Conservation (phyloP, 768 basidiomycete species). For the Mycena metata region DNA sequence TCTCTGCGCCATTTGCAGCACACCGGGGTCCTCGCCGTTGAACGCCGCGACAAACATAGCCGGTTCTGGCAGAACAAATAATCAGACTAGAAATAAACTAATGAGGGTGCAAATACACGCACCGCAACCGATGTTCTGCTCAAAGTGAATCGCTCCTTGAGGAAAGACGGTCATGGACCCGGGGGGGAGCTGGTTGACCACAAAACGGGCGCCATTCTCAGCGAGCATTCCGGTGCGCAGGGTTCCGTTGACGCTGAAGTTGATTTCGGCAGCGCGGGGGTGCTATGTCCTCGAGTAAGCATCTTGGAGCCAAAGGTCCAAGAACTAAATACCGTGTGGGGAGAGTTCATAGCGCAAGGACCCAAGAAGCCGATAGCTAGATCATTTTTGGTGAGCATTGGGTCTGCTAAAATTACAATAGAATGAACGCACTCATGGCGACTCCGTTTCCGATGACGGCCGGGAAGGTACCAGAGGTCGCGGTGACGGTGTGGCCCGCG, state of each 20-base stretch:
- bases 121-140: constrained; percentile 38
- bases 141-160: constrained; percentile 37
- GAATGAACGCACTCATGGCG: constrained; percentile 34
- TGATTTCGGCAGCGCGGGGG: constrained; percentile 40
- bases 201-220: constrained; percentile 39
- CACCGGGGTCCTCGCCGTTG: constrained; percentile 34
- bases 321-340: constrained; percentile 24
- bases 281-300: constrained; percentile 1
- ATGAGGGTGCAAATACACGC: neutral
- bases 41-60: constrained; percentile 36
- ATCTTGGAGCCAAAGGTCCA: too few species aligned
- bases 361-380: constrained; percentile 35
- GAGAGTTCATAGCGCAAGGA: constrained; percentile 35
- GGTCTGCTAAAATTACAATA: neutral
- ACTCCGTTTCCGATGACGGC: constrained; percentile 38
- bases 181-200: constrained; percentile 34
- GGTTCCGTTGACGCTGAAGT: constrained; percentile 39
- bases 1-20: constrained; percentile 33
- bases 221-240: constrained; percentile 38
- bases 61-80: constrained; percentile 34
- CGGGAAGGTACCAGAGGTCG: constrained; percentile 36
- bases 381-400: neutral
- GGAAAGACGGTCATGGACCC: constrained; percentile 36
- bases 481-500: constrained; percentile 31
- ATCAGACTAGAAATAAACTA: constrained; percentile 42